Base-by-base conservation (phyloP, 345 rosid genomes). In the Populus pruinosa region DNA sequence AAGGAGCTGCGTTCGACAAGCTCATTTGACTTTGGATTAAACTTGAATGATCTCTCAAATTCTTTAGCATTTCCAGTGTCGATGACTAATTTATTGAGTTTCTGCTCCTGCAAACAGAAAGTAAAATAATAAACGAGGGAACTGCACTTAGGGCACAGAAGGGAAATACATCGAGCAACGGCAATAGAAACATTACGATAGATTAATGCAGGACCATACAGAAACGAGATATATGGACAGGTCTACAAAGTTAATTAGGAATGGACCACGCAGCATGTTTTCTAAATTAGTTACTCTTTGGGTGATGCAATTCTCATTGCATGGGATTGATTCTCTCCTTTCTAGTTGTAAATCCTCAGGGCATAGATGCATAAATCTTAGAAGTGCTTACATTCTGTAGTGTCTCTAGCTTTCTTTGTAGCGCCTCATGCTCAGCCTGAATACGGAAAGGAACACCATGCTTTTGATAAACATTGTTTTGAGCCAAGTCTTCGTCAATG, bases 401-500 rank as follows among this genome's bases (percentile, higher is more conserved):
- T 65, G 92, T 90, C 84, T 93, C 94, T 56, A 93, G 93, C 84
- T 92, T 96, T 68, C 86, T 86, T 85, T 96, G 97, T 76, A 96
- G 82, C 36, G 93, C 97, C 81, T 93, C 98, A 70, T 96, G 99
- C 87, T 96, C 99, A 67, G 96, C 98, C 80, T 85, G 87, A 56
- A 96, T 90, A 73, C 97, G 93, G 74, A 87, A 96, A 7, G 98
- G 99, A 83, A 92, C 97, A 23, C 99, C 99, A 62, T 90, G 93
- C 86, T 92, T 90, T 78, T 92, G 98, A 77, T 93, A 92, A 53
- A 96, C 97, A 88, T 93, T 95, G 75, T 70, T 88, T 79, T 96
- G 97, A 36, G 98, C 98, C 85, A 96, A 84, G 85, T 86, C 93
- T 80, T 96, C 98, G 77, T 90, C 96, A 33, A 93, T 92, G 76